Evolutionary conservation across 495 filamentous ascomycete genomes (phyloP).

Genomic region (Geopyxis carbonaria): DNA sequence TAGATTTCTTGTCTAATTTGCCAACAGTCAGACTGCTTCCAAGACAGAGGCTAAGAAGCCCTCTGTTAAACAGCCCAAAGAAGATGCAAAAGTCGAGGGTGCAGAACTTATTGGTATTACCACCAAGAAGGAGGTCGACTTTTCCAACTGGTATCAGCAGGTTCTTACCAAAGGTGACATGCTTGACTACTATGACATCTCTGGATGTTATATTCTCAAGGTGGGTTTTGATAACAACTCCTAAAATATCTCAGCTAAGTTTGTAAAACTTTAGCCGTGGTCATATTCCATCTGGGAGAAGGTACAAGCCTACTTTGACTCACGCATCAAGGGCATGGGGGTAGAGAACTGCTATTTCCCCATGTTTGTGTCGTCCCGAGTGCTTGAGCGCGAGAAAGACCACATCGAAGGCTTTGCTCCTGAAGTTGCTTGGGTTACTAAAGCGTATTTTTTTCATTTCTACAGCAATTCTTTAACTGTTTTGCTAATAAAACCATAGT

Average conservation of each 20-base stretch:
- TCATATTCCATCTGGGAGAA: constrained; percentile 85
- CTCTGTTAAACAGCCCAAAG: constrained; percentile 30
- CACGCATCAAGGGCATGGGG: constrained; percentile 67
- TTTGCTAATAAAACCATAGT: too few species aligned
- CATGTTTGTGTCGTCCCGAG: constrained; percentile 79
- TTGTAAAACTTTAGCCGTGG: constrained; percentile 31
- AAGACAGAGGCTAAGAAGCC: constrained; percentile 33
- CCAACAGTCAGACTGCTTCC: constrained; percentile 23
- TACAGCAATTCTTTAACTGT: constrained; percentile 18
- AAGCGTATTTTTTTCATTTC: constrained; percentile 47
- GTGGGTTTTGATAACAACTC: constrained; percentile 22
- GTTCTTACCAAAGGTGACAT: constrained; percentile 87
- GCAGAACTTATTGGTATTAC: constrained; percentile 71
- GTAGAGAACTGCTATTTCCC: constrained; percentile 94
- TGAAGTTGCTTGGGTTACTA: constrained; percentile 96
- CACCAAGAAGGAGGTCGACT: constrained; percentile 65
- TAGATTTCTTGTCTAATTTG: neutral
- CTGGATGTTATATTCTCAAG: constrained; percentile 88
- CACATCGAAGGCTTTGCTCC: constrained; percentile 96
- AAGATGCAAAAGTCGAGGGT: constrained; percentile 36
- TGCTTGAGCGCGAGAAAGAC: constrained; percentile 83
- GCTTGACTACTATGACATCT: constrained; percentile 87
- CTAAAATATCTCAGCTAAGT: neutral
- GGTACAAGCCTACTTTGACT: constrained; percentile 79
- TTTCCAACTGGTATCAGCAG: constrained; percentile 89